Percentiles rank a stretch among this genome's conserved stretches.
Conservation (phyloP, 805 yeast genomes). For the Myxozyma kluyveri region DNA sequence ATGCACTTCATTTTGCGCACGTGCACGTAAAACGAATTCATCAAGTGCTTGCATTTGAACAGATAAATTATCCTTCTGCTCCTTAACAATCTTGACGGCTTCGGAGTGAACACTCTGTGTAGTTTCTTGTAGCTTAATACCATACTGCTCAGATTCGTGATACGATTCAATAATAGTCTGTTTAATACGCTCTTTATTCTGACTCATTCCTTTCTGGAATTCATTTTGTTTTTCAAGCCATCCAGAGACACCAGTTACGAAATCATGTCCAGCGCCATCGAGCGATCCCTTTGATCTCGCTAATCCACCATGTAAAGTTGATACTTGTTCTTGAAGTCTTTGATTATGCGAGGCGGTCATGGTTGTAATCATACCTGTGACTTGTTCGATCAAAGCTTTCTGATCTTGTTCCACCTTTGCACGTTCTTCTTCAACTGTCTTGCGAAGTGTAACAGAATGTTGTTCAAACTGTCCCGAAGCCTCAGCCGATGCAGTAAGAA, state of each 20-base stretch:
- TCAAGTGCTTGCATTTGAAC: constrained; percentile 27
- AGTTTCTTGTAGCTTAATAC: constrained; percentile 19
- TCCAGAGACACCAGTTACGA: constrained; percentile 19
- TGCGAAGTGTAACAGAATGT: constrained; percentile 2
- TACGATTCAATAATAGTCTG: constrained; percentile 26
- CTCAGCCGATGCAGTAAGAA: constrained; percentile 13
- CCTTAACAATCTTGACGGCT: constrained; percentile 20
- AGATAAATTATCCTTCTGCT: constrained; percentile 25
- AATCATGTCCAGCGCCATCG: constrained; percentile 17
- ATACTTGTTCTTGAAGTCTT: constrained; percentile 10
- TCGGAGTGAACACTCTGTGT: constrained; percentile 25
- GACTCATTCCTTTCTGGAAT: constrained; percentile 17
- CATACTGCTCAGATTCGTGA: constrained; percentile 18
- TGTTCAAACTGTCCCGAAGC: constrained; percentile 12
- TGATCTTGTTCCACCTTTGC: constrained; percentile 16
- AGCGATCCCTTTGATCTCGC: constrained; percentile 5
- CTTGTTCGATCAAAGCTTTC: constrained; percentile 14
- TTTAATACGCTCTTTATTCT: constrained; percentile 24
- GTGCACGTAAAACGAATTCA: constrained; percentile 25
- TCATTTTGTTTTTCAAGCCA: constrained; percentile 22
- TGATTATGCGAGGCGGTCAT: constrained; percentile 13
- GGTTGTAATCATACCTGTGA: constrained; percentile 8
- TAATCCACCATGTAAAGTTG: constrained; percentile 3
- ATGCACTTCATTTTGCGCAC: constrained; percentile 26
- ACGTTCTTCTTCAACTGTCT: constrained; percentile 16